These are phyloP conservation scores for Malus hybrid DNA, from an alignment of 331 rosid genomes.

Conservation along the genomic window DNA sequence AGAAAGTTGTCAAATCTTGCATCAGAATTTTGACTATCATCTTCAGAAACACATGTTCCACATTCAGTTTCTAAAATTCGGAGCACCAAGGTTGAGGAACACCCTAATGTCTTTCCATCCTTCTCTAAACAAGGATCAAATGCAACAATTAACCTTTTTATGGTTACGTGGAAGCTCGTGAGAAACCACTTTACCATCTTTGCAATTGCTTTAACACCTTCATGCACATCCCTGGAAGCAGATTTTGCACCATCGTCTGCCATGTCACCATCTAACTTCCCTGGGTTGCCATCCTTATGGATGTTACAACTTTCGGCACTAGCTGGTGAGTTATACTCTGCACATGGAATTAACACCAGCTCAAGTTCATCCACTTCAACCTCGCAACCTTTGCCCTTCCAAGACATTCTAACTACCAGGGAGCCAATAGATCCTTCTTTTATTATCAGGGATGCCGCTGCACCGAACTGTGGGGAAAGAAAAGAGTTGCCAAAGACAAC, in stretches of 20 bases:
- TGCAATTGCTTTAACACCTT: slow-evolving; percentile 92
- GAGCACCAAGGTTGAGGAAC: slow-evolving; percentile 51
- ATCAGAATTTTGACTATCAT: slow-evolving; percentile 39
- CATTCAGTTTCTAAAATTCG: slow-evolving; percentile 72
- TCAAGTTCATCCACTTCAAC: slow-evolving; percentile 88
- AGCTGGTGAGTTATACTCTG: slow-evolving; percentile 16
- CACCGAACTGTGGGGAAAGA: slow-evolving; percentile 37
- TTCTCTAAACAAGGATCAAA: slow-evolving; percentile 57
- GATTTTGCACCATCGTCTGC: slow-evolving; percentile 40
- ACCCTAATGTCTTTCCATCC: slow-evolving; percentile 22
- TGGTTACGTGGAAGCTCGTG: slow-evolving; percentile 73
- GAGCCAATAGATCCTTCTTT: slow-evolving; percentile 94
- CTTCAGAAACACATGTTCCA: slow-evolving; percentile 80
- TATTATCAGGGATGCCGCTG: slow-evolving; percentile 38
- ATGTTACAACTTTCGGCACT: slow-evolving; percentile 35
- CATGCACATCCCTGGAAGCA: slow-evolving; percentile 61
- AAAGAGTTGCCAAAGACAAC: slow-evolving; percentile 13
- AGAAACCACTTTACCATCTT: slow-evolving; percentile 79
- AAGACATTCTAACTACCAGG: slow-evolving; percentile 70
- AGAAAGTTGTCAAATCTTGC: slow-evolving; percentile 43
- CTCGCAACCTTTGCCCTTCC: slow-evolving; percentile 78
- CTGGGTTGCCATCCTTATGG: slow-evolving; percentile 22
- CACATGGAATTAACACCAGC: slow-evolving; percentile 59
- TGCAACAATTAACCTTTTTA: slow-evolving; percentile 60
- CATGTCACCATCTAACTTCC: slow-evolving; percentile 26